These are phyloP conservation scores for Tetradesmus obliquus DNA, from an alignment of 139 green algal species.

Conservation along the genomic window DNA sequence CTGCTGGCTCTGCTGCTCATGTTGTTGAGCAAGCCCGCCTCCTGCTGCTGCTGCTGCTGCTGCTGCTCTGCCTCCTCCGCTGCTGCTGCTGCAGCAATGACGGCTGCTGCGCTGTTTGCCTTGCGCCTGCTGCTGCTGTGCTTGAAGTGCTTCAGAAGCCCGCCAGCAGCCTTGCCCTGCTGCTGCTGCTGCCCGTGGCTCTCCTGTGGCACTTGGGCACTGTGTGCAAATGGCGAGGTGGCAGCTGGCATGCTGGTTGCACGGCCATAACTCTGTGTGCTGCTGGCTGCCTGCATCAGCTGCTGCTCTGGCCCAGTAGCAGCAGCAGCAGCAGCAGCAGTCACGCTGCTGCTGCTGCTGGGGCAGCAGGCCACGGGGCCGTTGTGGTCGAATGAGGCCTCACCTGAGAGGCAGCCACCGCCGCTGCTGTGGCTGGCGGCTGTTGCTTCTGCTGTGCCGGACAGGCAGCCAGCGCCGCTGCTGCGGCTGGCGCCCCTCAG, in stretches of 20 bases:
- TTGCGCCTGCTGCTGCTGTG: background rate
- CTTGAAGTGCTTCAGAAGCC: constrained; percentile 12
- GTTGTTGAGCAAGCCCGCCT: background rate
- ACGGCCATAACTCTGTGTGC: background rate
- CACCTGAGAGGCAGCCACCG: background rate
- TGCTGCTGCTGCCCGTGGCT: background rate
- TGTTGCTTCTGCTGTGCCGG: background rate
- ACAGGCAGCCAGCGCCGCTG: background rate
- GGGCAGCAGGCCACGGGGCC: background rate
- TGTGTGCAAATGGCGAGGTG: background rate
- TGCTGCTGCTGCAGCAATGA: background rate
- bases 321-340: background rate
- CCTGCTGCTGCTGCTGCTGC: constrained; percentile 8
- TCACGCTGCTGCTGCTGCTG: background rate
- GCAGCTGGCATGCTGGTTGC: background rate
- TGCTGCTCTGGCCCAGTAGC: background rate
- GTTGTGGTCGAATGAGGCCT: background rate
- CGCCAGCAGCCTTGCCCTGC: constrained; percentile 3
- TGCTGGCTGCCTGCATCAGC: background rate
- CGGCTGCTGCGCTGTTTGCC: background rate
- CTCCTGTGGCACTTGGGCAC: background rate
- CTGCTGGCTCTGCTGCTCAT: constrained; percentile 13
- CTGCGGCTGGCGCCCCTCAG: too few species aligned
- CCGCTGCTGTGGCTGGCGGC: too few species aligned
- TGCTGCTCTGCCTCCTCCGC: constrained; percentile 4